Percentiles rank a stretch among this genome's conserved stretches.
Conservation (phyloP, 2,329 filamentous ascomycete species). For the Chrysoporthe austroafricana region DNA sequence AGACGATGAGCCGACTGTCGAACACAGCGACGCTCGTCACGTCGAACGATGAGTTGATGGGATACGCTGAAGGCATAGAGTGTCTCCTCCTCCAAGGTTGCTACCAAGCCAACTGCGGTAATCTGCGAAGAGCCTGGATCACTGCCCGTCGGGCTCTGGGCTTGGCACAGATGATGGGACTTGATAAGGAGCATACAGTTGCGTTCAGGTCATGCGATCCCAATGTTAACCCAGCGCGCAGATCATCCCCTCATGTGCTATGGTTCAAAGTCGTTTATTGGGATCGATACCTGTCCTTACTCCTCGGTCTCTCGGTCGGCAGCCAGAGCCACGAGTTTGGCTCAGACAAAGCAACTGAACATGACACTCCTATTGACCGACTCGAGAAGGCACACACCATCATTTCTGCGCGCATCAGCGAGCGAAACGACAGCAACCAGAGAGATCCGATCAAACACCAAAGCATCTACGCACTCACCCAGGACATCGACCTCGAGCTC, state of each 20-base stretch:
- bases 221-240: constrained; percentile 35
- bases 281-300: constrained; percentile 55
- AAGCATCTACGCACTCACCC: constrained; percentile 45
- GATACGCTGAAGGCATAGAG: constrained; percentile 57
- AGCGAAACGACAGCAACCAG: constrained; percentile 45
- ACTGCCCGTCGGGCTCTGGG: constrained; percentile 52
- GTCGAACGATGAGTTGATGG: constrained; percentile 55
- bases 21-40: constrained; percentile 46
- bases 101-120: constrained; percentile 57
- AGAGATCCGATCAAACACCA: constrained; percentile 29
- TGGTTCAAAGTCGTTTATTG: constrained; percentile 55
- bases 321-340: constrained; percentile 46
- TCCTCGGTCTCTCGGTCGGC: constrained; percentile 54
- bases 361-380: constrained; percentile 44
- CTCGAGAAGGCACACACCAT: constrained; percentile 51
- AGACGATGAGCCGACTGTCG: constrained; percentile 40
- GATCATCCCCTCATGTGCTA: constrained; percentile 40
- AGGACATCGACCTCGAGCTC: constrained; percentile 53
- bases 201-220: constrained; percentile 46
- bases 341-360: constrained; percentile 33
- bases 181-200: constrained; percentile 43
- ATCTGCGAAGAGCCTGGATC: constrained; percentile 59
- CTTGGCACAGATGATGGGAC: constrained; percentile 55
- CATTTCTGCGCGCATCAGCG: constrained; percentile 49
- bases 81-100: constrained; percentile 52